Evolutionary conservation across 2,329 filamentous ascomycete species (phyloP).

Genomic region (Bipolaris oryzae): DNA sequence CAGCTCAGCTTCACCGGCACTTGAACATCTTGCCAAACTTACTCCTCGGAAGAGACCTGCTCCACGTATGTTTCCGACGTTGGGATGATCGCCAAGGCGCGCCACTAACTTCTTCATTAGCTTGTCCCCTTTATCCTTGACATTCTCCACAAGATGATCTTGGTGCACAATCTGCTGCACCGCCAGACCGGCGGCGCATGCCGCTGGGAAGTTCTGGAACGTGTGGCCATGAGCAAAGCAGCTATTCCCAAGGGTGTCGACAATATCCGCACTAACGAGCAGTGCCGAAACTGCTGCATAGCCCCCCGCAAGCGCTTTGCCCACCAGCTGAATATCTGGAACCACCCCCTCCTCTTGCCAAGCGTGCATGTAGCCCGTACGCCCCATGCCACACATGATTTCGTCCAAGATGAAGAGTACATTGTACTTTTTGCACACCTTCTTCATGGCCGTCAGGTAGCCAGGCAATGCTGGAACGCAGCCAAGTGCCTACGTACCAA

Average conservation of each 20-base stretch:
- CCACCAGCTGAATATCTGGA: constrained; percentile 70
- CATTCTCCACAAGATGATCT: constrained; percentile 65
- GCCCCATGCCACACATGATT: constrained; percentile 72
- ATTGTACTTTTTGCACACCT: constrained; percentile 72
- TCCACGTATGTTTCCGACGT: constrained; percentile 67
- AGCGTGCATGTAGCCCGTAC: constrained; percentile 64
- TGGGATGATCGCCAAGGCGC: constrained; percentile 52
- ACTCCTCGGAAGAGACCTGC: constrained; percentile 64
- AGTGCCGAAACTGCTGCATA: constrained; percentile 67
- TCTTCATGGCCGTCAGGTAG: constrained; percentile 72
- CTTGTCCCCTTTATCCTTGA: constrained; percentile 58
- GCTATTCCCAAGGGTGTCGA: constrained; percentile 55
- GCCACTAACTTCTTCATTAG: constrained; percentile 55
- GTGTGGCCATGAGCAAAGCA: constrained; percentile 67
- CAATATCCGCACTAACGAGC: constrained; percentile 60
- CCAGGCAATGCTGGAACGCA: constrained; percentile 70
- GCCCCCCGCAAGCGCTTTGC: constrained; percentile 70
- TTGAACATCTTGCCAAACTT: constrained; percentile 38
- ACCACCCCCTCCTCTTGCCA: constrained; percentile 65
- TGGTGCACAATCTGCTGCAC: constrained; percentile 65
- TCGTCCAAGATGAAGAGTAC: constrained; percentile 81
- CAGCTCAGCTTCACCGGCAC: constrained; percentile 1
- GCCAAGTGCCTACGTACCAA: constrained; percentile 62
- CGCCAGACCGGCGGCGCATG: constrained; percentile 66
- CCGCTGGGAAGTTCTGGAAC: constrained; percentile 66